phyloP scores from a whole-genome alignment of 2,329 filamentous ascomycete species.

The Paradendryphiella salina region DNA sequence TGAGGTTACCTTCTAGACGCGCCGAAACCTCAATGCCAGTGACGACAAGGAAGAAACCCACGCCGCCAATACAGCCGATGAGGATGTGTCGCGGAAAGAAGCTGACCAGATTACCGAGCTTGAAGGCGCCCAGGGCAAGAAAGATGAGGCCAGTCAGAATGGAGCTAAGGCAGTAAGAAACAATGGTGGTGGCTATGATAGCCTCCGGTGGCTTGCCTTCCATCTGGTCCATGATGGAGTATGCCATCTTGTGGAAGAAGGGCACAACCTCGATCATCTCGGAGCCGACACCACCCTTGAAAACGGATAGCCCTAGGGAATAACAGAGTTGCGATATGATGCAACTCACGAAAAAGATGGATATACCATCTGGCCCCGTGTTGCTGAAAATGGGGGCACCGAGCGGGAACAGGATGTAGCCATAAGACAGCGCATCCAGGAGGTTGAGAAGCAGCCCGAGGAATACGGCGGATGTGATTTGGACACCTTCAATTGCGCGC shows the following conservation, averaged over 20 bases:
- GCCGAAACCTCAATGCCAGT: constrained; percentile 95
- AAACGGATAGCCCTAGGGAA: constrained; percentile 80
- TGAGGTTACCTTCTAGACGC: constrained; percentile 79
- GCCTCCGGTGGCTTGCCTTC: constrained; percentile 80
- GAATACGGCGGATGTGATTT: constrained; percentile 80
- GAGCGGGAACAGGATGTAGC: constrained; percentile 84
- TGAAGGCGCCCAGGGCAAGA: constrained; percentile 84
- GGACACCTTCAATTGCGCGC: constrained; percentile 65
- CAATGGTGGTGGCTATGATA: constrained; percentile 91
- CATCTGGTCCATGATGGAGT: constrained; percentile 77
- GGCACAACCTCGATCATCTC: constrained; percentile 99
- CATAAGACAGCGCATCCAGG: constrained; percentile 92
- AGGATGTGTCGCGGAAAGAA: constrained; percentile 97
- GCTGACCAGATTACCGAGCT: constrained; percentile 87
- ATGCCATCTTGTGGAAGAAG: constrained; percentile 98
- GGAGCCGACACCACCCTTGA: constrained; percentile 88
- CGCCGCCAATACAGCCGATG: constrained; percentile 95
- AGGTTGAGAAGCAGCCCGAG: constrained; percentile 90
- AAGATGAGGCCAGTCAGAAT: constrained; percentile 90
- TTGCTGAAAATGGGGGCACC: constrained; percentile 82
- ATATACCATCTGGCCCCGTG: constrained; percentile 90
- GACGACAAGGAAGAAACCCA: constrained; percentile 89
- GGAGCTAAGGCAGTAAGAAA: constrained; percentile 86
- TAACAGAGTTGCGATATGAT: constrained; percentile 92
- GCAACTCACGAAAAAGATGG: constrained; percentile 98